A percentile compares a stretch with the other conserved stretches of the same genome.
phyloP scores from a whole-genome alignment of 768 basidiomycete genomes.

The Tricholoma sp. region DNA sequence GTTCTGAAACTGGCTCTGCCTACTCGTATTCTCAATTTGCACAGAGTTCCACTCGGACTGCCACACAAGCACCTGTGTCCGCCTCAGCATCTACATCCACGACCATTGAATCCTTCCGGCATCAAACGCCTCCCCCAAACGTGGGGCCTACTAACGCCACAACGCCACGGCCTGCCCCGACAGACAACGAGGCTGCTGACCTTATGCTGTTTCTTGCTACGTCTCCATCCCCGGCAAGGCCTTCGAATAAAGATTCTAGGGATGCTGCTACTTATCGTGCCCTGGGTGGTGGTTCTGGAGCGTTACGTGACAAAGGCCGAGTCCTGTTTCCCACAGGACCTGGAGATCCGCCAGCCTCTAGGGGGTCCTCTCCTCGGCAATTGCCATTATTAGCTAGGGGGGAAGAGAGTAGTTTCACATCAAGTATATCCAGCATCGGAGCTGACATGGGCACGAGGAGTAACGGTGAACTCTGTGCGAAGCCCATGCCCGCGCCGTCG shows the following conservation, averaged over 20 bases:
- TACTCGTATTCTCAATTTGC: constrained; percentile 61
- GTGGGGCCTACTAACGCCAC: constrained; percentile 24
- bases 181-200: constrained; percentile 82
- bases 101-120: constrained; percentile 26
- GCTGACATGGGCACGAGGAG: constrained; percentile 20
- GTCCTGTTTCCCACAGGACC: constrained; percentile 57
- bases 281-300: constrained; percentile 42
- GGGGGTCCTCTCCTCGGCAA: constrained; percentile 8
- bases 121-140: constrained; percentile 35
- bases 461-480: constrained; percentile 1
- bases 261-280: constrained; percentile 55
- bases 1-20: constrained; percentile 58
- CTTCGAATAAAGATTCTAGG: constrained; percentile 45
- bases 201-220: constrained; percentile 82
- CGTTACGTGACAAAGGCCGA: constrained; percentile 56
- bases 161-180: constrained; percentile 50
- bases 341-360: constrained; percentile 10
- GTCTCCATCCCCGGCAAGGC: constrained; percentile 74
- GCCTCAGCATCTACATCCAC: constrained; percentile 33
- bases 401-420: constrained; percentile 35
- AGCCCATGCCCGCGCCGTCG: constrained; percentile 8
- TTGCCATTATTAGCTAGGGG: constrained; percentile 19
- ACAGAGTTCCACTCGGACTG: constrained; percentile 60
- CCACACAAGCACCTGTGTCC: constrained; percentile 34
- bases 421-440: constrained; percentile 34